Base-by-base conservation (phyloP, 2,329 filamentous ascomycete species). In the Metarhizium album region DNA sequence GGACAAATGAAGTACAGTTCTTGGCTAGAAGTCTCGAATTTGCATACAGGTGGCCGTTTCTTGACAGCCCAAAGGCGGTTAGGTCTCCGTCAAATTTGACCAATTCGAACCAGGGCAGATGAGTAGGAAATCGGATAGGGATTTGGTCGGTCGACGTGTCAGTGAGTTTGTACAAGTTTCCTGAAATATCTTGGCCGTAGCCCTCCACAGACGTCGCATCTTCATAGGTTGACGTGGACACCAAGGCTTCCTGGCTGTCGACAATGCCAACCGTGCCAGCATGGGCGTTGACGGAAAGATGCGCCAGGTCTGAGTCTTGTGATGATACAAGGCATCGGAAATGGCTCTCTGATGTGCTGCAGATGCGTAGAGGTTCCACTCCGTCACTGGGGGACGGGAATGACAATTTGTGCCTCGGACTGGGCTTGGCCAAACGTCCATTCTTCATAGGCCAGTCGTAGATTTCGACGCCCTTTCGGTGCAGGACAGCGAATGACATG, bases 1-100 rank as follows among this genome's bases (percentile, higher is more conserved):
- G 70, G 5, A 90, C 65, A 59, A 95, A 97, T 0, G 93, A 98
- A 0, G 91, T 97, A 67, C 90, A 95, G 59, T 93, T 95, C 65
- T 87, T 89, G 14, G 84, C 80, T 43, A 96, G 71, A 4, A 86
- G 72, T 16, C 77, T 80, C 3, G 83, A 81, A 62, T 90, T 87
- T 40, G 85, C 87, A 63, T 87, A 94, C 0, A 98, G 72, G 49
- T 84, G 76, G 0, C 93, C 93, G 50, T 81, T 85, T 46, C 80
- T 77, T 3, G 89, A 86, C 55, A 96, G 70, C 2, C 88, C 86
- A 60, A 80, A 70, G 2, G 71, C 73, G 42, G 78, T 59, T 8
- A 72, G 57, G 38, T 70, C 66, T 2, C 69, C 69, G 6, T 70
- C 68, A 6, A 70, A 59, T 47, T 71, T 68, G 51, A 69, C 64